Conservation (phyloP, 495 filamentous ascomycete genomes). For the Terfezia claveryi region DNA sequence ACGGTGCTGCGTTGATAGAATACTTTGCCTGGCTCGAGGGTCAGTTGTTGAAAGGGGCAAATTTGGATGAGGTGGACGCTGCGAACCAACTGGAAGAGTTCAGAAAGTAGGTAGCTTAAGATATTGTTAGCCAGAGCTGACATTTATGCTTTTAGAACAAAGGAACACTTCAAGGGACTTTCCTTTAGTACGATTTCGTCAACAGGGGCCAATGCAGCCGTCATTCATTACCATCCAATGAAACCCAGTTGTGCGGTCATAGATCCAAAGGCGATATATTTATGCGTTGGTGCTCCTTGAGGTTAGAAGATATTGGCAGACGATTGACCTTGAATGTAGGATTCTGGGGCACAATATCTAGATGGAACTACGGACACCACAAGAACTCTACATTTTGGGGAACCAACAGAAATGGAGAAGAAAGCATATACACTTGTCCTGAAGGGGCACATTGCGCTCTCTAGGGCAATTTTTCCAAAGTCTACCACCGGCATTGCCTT, state of each 20-base stretch:
- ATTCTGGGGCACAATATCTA: conserved; percentile 84
- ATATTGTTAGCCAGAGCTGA: not conserved
- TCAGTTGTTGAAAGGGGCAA: conserved; percentile 38
- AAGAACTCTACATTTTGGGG: conserved; percentile 75
- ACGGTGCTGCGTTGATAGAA: conserved; percentile 76
- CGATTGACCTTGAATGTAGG: conserved; percentile 15
- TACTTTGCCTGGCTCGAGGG: conserved; percentile 97
- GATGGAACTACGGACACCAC: conserved; percentile 97
- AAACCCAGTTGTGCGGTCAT: conserved; percentile 59
- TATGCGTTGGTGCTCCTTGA: conserved; percentile 30
- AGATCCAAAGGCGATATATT: conserved; percentile 71
- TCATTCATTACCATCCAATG: conserved; percentile 95
- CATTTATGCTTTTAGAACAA: conserved; percentile 4
- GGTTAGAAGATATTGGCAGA: too few species aligned
- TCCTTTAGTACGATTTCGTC: conserved; percentile 95
- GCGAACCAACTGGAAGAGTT: conserved; percentile 77
- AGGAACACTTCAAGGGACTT: conserved; percentile 67
- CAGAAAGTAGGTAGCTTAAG: conserved; percentile 32
- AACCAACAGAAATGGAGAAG: conserved; percentile 64
- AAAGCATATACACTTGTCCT: conserved; percentile 89
- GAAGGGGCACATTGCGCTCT: conserved; percentile 86
- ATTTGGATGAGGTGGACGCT: conserved; percentile 74
- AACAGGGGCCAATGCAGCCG: conserved; percentile 79
- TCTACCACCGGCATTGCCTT: conserved; percentile 84
- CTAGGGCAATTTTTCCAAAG: conserved; percentile 77